phyloP scores from a whole-genome alignment of 1,284 basidiomycete genomes.

The Ceratorhiza oryzae-sativae region DNA sequence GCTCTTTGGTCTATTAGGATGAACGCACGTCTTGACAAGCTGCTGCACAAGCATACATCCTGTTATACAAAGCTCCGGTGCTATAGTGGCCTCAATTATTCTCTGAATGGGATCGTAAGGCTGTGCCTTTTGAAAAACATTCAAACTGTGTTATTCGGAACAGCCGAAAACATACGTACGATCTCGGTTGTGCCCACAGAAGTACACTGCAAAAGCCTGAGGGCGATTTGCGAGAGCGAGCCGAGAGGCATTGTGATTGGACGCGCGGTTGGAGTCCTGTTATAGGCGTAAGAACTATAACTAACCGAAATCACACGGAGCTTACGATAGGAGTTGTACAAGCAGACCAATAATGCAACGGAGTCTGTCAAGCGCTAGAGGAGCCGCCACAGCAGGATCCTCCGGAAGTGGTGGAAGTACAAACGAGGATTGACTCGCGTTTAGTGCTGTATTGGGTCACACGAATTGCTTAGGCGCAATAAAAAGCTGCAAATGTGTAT shows the following conservation, averaged over 20 bases:
- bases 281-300: not conserved
- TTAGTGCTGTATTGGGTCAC: not conserved
- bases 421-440: conserved; percentile 10
- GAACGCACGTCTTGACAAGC: conserved; percentile 11
- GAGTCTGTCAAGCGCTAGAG: conserved; percentile 66
- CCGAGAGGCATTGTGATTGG: conserved; percentile 80
- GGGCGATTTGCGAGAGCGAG: conserved; percentile 50
- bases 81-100: not conserved
- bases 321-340: conserved; percentile 61
- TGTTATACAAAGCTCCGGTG: conserved; percentile 3
- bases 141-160: not conserved
- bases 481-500: not conserved
- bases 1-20: not conserved
- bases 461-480: not conserved
- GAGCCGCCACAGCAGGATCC: conserved; percentile 56
- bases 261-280: conserved; percentile 65
- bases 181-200: not conserved
- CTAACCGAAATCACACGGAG: not conserved
- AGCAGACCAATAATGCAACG: conserved; percentile 62
- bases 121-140: not conserved
- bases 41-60: conserved; percentile 33
- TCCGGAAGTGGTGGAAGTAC: conserved; percentile 43
- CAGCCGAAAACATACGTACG: not conserved
- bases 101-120: conserved; percentile 16
- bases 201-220: conserved; percentile 46